These are phyloP conservation scores for Trichophyton equinum DNA, from an alignment of 2,329 filamentous ascomycete genomes.

Conservation along the genomic window DNA sequence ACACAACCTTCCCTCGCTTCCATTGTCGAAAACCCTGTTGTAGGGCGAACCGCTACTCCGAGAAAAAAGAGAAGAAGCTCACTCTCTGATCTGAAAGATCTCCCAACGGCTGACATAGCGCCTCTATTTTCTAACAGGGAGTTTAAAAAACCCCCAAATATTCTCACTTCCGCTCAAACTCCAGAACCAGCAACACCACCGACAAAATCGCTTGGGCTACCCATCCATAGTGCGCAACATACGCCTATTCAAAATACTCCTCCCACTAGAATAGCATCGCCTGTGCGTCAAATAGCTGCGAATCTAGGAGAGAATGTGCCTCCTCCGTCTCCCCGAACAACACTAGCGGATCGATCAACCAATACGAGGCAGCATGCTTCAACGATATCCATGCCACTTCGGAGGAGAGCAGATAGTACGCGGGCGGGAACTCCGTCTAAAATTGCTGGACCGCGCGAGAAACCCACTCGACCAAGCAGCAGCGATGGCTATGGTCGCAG, in stretches of 20 bases:
- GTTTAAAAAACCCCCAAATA: slow-evolving; percentile 28
- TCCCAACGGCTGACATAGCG: slow-evolving; percentile 48
- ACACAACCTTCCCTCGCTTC: slow-evolving; percentile 33
- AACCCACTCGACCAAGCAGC: not conserved
- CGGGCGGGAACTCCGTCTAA: not conserved
- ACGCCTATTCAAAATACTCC: slow-evolving; percentile 9
- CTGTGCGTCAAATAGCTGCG: slow-evolving; percentile 8
- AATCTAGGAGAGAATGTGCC: slow-evolving; percentile 28
- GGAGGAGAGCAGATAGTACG: slow-evolving; percentile 32
- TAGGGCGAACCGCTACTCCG: slow-evolving; percentile 34
- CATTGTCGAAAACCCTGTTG: slow-evolving; percentile 39
- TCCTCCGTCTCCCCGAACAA: slow-evolving; percentile 25
- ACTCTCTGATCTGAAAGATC: slow-evolving; percentile 65
- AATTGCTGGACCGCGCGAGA: not conserved
- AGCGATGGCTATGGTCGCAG: slow-evolving; percentile 10
- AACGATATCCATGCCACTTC: slow-evolving; percentile 23
- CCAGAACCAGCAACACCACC: slow-evolving; percentile 9
- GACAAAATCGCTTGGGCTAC: not conserved
- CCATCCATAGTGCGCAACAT: not conserved
- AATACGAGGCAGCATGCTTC: slow-evolving; percentile 24
- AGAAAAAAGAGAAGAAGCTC: slow-evolving; percentile 83
- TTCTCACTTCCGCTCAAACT: slow-evolving; percentile 19
- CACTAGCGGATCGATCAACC: slow-evolving; percentile 22
- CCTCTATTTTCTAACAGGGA: slow-evolving; percentile 23
- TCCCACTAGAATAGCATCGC: slow-evolving; percentile 21